Evolutionary conservation across 73 alveolate species (phyloP).

Genomic region (Tetrahymena borealis): DNA sequence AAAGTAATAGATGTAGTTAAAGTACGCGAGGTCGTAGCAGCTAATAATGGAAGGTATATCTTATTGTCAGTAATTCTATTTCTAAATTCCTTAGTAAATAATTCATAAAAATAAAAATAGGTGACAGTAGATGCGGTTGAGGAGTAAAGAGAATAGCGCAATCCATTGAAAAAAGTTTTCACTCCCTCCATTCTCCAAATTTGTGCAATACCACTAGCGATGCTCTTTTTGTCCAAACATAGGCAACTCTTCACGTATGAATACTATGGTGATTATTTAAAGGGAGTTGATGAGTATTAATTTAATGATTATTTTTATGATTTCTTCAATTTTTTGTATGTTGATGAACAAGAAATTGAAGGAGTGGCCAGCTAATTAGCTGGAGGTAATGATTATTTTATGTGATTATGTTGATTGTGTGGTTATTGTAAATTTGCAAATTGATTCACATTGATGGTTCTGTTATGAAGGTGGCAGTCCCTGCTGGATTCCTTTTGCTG

Average conservation of each 20-base stretch:
- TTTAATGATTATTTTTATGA: background rate
- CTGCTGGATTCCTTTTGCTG: slow-evolving; percentile 8
- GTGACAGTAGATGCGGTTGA: slow-evolving; percentile 39
- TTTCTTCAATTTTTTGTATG: background rate
- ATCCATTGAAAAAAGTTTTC: slow-evolving; percentile 31
- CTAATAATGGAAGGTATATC: slow-evolving; percentile 17
- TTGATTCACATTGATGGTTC: slow-evolving; percentile 8
- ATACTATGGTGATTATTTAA: slow-evolving; percentile 9
- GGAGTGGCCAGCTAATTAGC: slow-evolving; percentile 11
- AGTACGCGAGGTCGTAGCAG: slow-evolving; percentile 18
- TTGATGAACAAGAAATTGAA: background rate
- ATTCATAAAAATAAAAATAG: slow-evolving; percentile 28
- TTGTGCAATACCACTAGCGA: slow-evolving; percentile 8
- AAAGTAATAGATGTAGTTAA: slow-evolving; percentile 39
- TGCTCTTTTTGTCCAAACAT: slow-evolving; percentile 10
- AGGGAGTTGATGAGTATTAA: background rate
- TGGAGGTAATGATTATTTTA: background rate
- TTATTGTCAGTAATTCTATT: background rate
- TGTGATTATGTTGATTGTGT: background rate
- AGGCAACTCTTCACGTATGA: slow-evolving; percentile 20
- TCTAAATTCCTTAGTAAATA: slow-evolving; percentile 9
- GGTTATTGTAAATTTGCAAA: slow-evolving; percentile 3
- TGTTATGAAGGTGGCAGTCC: slow-evolving; percentile 3
- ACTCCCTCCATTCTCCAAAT: slow-evolving; percentile 24
- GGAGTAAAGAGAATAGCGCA: slow-evolving; percentile 23